Conservation (phyloP, 306 rosid genomes). For the Cicer judaicum region DNA sequence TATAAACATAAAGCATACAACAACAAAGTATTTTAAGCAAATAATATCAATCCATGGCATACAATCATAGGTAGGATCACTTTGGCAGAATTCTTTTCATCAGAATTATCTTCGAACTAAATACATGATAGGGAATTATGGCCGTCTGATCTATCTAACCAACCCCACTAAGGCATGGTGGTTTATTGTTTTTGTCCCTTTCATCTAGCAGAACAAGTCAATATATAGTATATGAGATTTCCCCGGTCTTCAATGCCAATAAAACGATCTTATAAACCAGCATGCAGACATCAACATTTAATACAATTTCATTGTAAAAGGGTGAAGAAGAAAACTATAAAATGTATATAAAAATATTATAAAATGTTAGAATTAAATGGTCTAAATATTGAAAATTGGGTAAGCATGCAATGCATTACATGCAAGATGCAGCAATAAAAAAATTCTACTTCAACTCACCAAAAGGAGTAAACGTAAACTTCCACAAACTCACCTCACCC, state of each 20-base stretch:
- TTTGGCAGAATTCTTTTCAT: conserved; percentile 16
- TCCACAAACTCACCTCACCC: conserved; percentile 82
- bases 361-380: conserved; percentile 5
- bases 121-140: background rate
- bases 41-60: conserved; percentile 19
- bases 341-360: background rate
- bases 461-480: conserved; percentile 9
- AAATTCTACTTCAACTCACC: conserved; percentile 8
- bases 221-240: background rate
- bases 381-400: conserved; percentile 1
- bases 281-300: conserved; percentile 14
- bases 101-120: background rate
- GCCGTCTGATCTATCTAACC: background rate
- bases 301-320: conserved; percentile 14
- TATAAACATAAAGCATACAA: background rate
- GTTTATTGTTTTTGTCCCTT: conserved; percentile 3
- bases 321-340: background rate
- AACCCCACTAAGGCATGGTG: background rate
- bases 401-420: background rate
- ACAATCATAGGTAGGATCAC: background rate
- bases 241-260: background rate
- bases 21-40: conserved; percentile 11
- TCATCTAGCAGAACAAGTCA: conserved; percentile 8
- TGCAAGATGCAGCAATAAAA: background rate
- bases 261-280: conserved; percentile 12